These are phyloP conservation scores for Peniophora sp. DNA, from an alignment of 1,284 basidiomycete genomes.

Conservation along the genomic window DNA sequence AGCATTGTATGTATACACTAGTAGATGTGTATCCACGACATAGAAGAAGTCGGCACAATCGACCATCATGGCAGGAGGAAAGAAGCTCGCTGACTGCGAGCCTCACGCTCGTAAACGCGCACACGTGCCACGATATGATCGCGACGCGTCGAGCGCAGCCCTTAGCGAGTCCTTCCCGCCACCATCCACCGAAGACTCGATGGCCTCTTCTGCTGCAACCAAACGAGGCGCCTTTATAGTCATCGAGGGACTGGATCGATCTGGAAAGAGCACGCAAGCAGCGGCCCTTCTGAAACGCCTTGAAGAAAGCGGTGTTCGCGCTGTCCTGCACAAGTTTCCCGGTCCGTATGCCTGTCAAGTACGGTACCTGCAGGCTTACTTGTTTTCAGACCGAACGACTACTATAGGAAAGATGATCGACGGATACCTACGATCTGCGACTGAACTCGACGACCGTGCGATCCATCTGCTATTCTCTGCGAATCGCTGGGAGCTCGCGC, in stretches of 20 bases:
- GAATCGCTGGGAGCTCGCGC: constrained; percentile 96
- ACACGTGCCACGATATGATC: too few species aligned
- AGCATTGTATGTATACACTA: too few species aligned
- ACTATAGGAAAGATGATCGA: constrained; percentile 92
- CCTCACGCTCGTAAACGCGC: background rate
- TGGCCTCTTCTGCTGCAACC: background rate
- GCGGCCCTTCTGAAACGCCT: constrained; percentile 50
- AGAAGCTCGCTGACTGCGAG: too few species aligned
- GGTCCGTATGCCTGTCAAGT: constrained; percentile 40
- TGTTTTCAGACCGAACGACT: constrained; percentile 76
- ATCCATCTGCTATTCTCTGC: constrained; percentile 95
- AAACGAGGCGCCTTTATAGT: constrained; percentile 80
- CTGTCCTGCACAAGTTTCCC: constrained; percentile 75
- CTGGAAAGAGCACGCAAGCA: constrained; percentile 87
- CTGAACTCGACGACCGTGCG: constrained; percentile 85
- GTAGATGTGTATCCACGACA: too few species aligned
- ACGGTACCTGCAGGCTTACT: background rate
- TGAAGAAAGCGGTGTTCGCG: constrained; percentile 28
- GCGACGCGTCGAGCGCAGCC: too few species aligned
- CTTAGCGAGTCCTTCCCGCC: background rate
- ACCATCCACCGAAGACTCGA: too few species aligned
- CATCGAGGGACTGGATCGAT: constrained; percentile 89
- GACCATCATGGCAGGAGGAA: too few species aligned
- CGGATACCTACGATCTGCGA: constrained; percentile 77
- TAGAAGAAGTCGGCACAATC: too few species aligned